Conservation (phyloP, 306 rosid species). For the Amphicarpaea edgeworthii region DNA sequence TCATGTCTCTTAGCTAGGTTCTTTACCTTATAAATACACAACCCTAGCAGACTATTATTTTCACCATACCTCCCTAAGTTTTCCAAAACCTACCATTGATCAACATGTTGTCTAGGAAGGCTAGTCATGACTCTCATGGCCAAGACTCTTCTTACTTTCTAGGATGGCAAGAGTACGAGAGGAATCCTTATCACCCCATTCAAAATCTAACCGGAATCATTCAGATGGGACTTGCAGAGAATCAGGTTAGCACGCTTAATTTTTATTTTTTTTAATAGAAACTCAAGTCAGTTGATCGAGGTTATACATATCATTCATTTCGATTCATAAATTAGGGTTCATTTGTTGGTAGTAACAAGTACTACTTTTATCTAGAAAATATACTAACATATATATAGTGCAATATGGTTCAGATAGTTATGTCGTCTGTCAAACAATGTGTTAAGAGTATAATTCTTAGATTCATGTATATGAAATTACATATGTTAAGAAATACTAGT, state of each 20-base stretch:
- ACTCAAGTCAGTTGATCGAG: background rate
- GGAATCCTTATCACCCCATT: conserved; percentile 71
- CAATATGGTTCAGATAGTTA: too few species aligned
- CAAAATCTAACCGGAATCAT: conserved; percentile 77
- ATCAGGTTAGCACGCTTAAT: conserved; percentile 60
- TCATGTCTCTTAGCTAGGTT: conserved; percentile 21
- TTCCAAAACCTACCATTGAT: too few species aligned
- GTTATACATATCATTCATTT: background rate
- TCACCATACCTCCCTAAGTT: conserved; percentile 31
- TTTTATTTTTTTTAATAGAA: background rate
- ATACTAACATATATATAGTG: background rate
- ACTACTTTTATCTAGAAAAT: background rate
- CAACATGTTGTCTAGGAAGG: conserved; percentile 76
- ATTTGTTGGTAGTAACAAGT: background rate
- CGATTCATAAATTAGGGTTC: background rate
- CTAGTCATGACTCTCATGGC: conserved; percentile 71
- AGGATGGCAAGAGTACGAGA: conserved; percentile 87
- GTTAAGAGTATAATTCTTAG: too few species aligned
- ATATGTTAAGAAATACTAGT: background rate
- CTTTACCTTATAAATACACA: conserved; percentile 51
- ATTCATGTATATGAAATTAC: background rate
- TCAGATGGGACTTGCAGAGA: conserved; percentile 97
- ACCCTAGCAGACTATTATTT: conserved; percentile 8
- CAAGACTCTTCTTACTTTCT: conserved; percentile 81
- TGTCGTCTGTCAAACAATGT: background rate